Conservation (phyloP, 352 stramenopile genomes). For the Saprolegnia parasitica region DNA sequence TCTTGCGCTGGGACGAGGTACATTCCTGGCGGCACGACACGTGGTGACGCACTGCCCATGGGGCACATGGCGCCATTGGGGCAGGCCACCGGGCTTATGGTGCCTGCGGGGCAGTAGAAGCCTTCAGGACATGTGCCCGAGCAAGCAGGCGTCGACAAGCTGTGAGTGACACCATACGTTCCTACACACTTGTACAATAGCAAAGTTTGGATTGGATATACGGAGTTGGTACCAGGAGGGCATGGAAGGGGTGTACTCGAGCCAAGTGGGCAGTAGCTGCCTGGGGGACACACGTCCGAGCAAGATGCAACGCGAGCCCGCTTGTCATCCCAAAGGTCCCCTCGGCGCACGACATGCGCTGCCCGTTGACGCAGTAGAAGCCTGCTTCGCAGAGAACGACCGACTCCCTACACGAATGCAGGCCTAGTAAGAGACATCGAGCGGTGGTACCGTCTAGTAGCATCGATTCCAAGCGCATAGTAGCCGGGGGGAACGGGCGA, state of each 20-base stretch:
- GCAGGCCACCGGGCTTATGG: neutral
- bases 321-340: constrained; percentile 43
- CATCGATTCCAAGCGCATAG: constrained; percentile 41
- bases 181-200: neutral
- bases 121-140: constrained; percentile 38
- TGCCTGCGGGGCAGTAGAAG: constrained; percentile 23
- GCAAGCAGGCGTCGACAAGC: constrained; percentile 42
- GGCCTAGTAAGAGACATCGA: neutral
- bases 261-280: constrained; percentile 22
- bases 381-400: constrained; percentile 44
- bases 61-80: constrained; percentile 3
- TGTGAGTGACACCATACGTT: constrained; percentile 49
- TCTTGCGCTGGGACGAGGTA: constrained; percentile 3
- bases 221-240: neutral
- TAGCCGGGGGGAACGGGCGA: constrained; percentile 33
- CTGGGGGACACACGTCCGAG: constrained; percentile 43
- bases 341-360: constrained; percentile 39
- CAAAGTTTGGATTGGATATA: neutral
- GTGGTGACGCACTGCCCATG: neutral
- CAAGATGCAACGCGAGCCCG: neutral
- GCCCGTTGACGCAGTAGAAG: constrained; percentile 55
- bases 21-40: neutral
- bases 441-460: constrained; percentile 31
- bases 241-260: neutral
- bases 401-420: constrained; percentile 28